These are phyloP conservation scores for Diversispora eburnea DNA, from an alignment of 192 early-diverging fungal species.

Conservation along the genomic window DNA sequence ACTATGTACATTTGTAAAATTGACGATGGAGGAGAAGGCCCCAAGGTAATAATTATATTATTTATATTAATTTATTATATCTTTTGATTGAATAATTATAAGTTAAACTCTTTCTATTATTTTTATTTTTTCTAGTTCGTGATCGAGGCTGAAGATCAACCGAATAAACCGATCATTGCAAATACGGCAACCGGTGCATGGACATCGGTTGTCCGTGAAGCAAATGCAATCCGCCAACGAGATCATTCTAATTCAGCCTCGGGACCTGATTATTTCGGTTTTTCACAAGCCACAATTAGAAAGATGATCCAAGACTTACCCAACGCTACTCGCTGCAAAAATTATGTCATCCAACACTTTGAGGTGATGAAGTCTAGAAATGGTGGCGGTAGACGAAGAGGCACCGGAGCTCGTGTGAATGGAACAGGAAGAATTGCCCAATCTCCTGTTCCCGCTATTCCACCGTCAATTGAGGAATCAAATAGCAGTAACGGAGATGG, in stretches of 20 bases:
- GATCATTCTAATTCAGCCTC: constrained; percentile 79
- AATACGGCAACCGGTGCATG: constrained; percentile 87
- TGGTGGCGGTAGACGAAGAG: constrained; percentile 9
- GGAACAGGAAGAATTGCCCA: not conserved
- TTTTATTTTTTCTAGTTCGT: constrained; percentile 59
- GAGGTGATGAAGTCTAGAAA: constrained; percentile 40
- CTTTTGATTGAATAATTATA: not conserved
- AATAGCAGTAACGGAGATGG: constrained; percentile 1
- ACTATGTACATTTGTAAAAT: constrained; percentile 71
- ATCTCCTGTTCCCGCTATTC: not conserved
- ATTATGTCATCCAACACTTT: constrained; percentile 69
- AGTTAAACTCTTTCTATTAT: not conserved
- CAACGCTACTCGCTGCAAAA: constrained; percentile 61
- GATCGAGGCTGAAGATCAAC: constrained; percentile 77
- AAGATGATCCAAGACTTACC: constrained; percentile 88
- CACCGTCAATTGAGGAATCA: not conserved
- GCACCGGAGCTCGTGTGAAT: constrained; percentile 6
- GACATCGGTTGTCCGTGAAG: constrained; percentile 73
- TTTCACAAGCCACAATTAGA: constrained; percentile 79
- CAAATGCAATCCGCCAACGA: constrained; percentile 73
- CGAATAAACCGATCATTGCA: constrained; percentile 65
- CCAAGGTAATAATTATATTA: constrained; percentile 33
- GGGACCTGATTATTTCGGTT: constrained; percentile 90
- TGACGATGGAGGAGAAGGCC: constrained; percentile 77
- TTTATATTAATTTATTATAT: not conserved